Conservation (phyloP, 495 filamentous ascomycete genomes). For the Aspergillus hancockii region DNA sequence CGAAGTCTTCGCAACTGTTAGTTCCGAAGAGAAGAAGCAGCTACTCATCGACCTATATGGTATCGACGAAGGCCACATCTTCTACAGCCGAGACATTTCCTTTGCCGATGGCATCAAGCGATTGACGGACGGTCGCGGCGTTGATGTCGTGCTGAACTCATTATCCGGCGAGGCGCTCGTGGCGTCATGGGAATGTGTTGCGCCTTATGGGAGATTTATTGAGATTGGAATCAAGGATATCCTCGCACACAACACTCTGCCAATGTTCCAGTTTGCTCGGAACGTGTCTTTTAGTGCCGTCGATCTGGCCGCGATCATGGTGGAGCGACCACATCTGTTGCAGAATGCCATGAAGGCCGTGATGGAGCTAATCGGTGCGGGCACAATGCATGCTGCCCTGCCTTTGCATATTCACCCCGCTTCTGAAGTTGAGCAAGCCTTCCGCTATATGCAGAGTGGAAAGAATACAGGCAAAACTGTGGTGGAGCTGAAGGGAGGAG, state of each 20-base stretch:
- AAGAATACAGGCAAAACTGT: slow-evolving; percentile 32
- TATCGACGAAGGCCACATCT: slow-evolving; percentile 45
- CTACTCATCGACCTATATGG: slow-evolving; percentile 31
- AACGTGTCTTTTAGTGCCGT: slow-evolving; percentile 29
- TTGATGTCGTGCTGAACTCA: slow-evolving; percentile 53
- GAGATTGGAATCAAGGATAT: slow-evolving; percentile 43
- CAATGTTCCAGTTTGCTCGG: slow-evolving; percentile 36
- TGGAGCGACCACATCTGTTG: not conserved
- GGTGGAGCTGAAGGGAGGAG: slow-evolving; percentile 8
- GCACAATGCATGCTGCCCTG: not conserved
- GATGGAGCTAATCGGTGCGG: not conserved
- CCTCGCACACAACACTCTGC: slow-evolving; percentile 17
- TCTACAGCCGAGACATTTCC: slow-evolving; percentile 43
- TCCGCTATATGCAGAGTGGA: slow-evolving; percentile 48
- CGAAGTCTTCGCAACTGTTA: slow-evolving; percentile 43
- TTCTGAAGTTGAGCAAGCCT: slow-evolving; percentile 46
- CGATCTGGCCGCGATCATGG: slow-evolving; percentile 6
- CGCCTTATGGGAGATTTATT: slow-evolving; percentile 51
- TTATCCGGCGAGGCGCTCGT: slow-evolving; percentile 46
- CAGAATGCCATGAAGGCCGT: not conserved
- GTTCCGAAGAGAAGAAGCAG: slow-evolving; percentile 38
- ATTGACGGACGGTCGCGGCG: slow-evolving; percentile 45
- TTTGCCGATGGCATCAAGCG: slow-evolving; percentile 42
- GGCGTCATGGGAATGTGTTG: slow-evolving; percentile 54
- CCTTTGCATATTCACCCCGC: slow-evolving; percentile 22